Evolutionary conservation across 768 basidiomycete species (phyloP).

Genomic region (Suillus brevipes): DNA sequence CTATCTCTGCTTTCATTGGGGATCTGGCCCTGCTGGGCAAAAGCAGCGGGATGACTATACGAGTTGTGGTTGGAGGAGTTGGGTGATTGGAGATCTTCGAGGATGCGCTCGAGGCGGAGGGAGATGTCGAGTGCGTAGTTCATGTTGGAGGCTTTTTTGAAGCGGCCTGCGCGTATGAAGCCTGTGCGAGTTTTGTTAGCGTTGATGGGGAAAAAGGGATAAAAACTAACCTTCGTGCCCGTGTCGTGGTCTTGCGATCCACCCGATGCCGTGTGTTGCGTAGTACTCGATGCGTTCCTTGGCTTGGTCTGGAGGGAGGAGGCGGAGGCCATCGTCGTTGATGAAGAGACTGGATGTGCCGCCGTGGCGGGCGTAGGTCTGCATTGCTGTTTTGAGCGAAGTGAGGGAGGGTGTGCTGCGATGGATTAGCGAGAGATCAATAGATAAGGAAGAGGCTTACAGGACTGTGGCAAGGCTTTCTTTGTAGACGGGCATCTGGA

Average conservation of each 20-base stretch:
- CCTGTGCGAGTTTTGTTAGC: constrained; percentile 43
- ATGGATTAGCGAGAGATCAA: background rate
- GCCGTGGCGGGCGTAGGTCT: constrained; percentile 66
- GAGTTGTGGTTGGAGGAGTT: background rate
- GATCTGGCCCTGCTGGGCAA: constrained; percentile 14
- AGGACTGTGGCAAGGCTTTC: constrained; percentile 53
- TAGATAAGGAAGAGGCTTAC: constrained; percentile 30
- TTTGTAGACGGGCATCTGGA: constrained; percentile 63
- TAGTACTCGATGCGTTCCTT: constrained; percentile 53
- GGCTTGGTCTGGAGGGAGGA: constrained; percentile 46
- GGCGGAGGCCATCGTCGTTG: constrained; percentile 63
- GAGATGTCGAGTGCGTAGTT: constrained; percentile 67
- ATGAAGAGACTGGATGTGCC: constrained; percentile 58
- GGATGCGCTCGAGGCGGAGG: constrained; percentile 35
- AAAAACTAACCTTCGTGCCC: constrained; percentile 44
- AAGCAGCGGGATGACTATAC: constrained; percentile 26
- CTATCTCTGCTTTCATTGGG: background rate
- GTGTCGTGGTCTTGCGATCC: constrained; percentile 60
- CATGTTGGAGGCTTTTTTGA: constrained; percentile 95
- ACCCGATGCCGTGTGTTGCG: constrained; percentile 57
- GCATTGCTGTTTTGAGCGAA: constrained; percentile 60
- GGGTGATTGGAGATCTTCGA: constrained; percentile 30
- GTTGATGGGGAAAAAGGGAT: constrained; percentile 42
- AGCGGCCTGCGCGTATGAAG: constrained; percentile 62
- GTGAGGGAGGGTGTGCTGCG: constrained; percentile 47